phyloP scores from a whole-genome alignment of 2,329 filamentous ascomycete species.

The Colletotrichum lini region DNA sequence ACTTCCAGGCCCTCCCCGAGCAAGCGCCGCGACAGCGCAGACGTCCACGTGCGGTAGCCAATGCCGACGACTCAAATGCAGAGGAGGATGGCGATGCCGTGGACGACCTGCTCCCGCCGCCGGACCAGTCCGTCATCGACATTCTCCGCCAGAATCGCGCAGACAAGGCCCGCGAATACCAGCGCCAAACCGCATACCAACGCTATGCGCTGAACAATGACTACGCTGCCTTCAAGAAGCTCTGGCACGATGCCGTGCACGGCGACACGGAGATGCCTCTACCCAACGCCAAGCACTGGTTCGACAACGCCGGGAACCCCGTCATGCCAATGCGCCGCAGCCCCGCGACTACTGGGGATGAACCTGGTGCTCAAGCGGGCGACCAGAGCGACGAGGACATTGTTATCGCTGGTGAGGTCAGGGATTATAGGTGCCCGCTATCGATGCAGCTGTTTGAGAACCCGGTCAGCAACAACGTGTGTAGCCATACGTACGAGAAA shows the following conservation, averaged over 20 bases:
- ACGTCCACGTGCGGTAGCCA: conserved; percentile 38
- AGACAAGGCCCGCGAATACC: conserved; percentile 60
- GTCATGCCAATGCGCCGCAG: conserved; percentile 44
- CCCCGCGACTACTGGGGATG: conserved; percentile 39
- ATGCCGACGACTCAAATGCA: conserved; percentile 42
- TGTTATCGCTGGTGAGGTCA: conserved; percentile 73
- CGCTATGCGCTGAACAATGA: conserved; percentile 71
- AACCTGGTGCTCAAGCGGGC: conserved; percentile 54
- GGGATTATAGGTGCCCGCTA: conserved; percentile 79
- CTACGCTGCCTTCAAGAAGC: conserved; percentile 71
- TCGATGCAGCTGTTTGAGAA: conserved; percentile 75
- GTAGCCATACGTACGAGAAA: conserved; percentile 82
- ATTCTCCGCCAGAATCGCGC: conserved; percentile 55
- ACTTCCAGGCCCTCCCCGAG: conserved; percentile 36
- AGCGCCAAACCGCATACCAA: conserved; percentile 56
- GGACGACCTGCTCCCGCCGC: conserved; percentile 42
- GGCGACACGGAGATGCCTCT: conserved; percentile 65
- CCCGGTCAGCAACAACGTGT: conserved; percentile 76
- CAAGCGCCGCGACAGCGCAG: conserved; percentile 39
- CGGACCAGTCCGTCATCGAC: conserved; percentile 48
- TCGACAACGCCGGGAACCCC: conserved; percentile 62
- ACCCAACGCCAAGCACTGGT: conserved; percentile 69
- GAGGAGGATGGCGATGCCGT: conserved; percentile 46
- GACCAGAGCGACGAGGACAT: conserved; percentile 78
- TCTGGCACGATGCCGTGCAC: conserved; percentile 69